A percentile compares a stretch with the other conserved stretches of the same genome.
Evolutionary conservation across 306 rosid species (phyloP).

Genomic region (Sindora glabra): DNA sequence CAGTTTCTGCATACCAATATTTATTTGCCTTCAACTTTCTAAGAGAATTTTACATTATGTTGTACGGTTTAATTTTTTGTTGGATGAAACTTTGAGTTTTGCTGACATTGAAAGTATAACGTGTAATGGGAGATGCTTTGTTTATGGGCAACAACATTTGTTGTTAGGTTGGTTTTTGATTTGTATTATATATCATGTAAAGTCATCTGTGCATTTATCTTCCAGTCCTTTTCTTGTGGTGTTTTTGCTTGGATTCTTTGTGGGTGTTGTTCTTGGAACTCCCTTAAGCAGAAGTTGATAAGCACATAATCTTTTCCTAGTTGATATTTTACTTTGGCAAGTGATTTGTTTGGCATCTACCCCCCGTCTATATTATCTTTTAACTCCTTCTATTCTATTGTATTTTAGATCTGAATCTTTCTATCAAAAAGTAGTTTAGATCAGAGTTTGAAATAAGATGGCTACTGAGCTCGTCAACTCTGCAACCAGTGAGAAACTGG

Average conservation of each 20-base stretch:
- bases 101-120: not conserved
- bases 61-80: not conserved
- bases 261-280: not conserved
- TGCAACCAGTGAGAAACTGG: constrained; percentile 76
- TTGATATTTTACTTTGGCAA: not conserved
- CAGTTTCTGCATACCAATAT: not conserved
- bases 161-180: constrained; percentile 5
- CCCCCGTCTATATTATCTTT: constrained; percentile 2
- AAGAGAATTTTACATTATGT: not conserved
- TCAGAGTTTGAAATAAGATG: constrained; percentile 45
- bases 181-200: not conserved
- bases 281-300: not conserved
- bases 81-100: not conserved
- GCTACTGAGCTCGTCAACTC: constrained; percentile 81
- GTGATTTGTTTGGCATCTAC: not conserved
- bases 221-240: not conserved
- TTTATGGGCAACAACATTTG: not conserved
- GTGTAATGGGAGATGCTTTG: not conserved
- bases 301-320: not conserved
- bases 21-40: not conserved
- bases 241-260: not conserved
- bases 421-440: no score
- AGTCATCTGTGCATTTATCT: not conserved
- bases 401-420: constrained; percentile 13
- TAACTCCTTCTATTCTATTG: not conserved